These are phyloP conservation scores for Mycena sp. DNA, from an alignment of 1,284 basidiomycete genomes.

Conservation along the genomic window DNA sequence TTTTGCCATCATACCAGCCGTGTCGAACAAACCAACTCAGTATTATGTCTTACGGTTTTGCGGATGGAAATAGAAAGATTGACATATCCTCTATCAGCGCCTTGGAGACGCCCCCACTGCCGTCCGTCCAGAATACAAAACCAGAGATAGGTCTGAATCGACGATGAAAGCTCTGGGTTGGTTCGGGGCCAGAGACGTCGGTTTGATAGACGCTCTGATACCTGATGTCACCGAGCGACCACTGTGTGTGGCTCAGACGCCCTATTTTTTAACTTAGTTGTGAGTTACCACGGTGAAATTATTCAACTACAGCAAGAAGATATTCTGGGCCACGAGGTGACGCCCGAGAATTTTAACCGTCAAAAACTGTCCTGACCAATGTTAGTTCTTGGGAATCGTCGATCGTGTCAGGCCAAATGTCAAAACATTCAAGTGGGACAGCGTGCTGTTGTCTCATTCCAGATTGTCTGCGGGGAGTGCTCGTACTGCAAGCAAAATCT, in stretches of 20 bases:
- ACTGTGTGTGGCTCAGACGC: slow-evolving; percentile 78
- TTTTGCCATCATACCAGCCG: slow-evolving; percentile 51
- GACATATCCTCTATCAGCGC: slow-evolving; percentile 37
- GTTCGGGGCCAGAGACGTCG: slow-evolving; percentile 67
- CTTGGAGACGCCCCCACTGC: slow-evolving; percentile 55
- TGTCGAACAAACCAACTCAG: slow-evolving; percentile 48
- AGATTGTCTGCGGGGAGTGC: slow-evolving; percentile 82
- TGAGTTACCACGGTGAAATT: slow-evolving; percentile 65
- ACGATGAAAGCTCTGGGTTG: slow-evolving; percentile 79
- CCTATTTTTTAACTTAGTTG: slow-evolving; percentile 56
- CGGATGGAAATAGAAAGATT: not conserved
- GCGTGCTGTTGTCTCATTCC: slow-evolving; percentile 81
- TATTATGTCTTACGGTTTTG: slow-evolving; percentile 35
- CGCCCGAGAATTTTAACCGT: slow-evolving; percentile 12
- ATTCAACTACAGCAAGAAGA: slow-evolving; percentile 75
- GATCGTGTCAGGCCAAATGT: slow-evolving; percentile 73
- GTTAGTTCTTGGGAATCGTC: slow-evolving; percentile 74
- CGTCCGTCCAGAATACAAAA: slow-evolving; percentile 59
- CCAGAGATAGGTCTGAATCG: slow-evolving; percentile 56
- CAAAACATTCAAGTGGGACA: slow-evolving; percentile 68
- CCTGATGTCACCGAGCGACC: slow-evolving; percentile 74
- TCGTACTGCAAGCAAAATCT: slow-evolving; percentile 77
- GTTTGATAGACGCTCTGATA: slow-evolving; percentile 66
- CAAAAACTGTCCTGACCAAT: not conserved
- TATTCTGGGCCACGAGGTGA: slow-evolving; percentile 78